A percentile compares a stretch with the other conserved stretches of the same genome.
phyloP scores from a whole-genome alignment of 257 asterid genomes.

The Cordia subcordata region DNA sequence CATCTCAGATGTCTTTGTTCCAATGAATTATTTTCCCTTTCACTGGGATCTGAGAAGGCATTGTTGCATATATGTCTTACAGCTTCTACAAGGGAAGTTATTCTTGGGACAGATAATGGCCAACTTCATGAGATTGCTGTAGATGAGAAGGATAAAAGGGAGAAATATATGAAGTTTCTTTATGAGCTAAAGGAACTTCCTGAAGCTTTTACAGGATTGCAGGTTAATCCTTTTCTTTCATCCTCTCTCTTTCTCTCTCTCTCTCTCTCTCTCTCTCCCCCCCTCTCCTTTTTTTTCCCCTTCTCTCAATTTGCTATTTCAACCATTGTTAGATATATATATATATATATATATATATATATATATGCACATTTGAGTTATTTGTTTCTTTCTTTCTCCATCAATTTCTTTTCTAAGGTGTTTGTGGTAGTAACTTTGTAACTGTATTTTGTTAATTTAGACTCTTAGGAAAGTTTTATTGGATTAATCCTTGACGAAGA shows the following conservation, averaged over 20 bases:
- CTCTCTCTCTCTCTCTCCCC: constrained; percentile 4
- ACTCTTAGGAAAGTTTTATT: neutral
- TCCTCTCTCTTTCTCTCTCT: constrained; percentile 3
- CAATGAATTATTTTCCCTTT: neutral
- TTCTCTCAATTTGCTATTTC: neutral
- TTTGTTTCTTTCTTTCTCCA: neutral
- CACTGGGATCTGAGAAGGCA: neutral
- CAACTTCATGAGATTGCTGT: constrained; percentile 85
- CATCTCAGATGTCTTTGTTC: neutral
- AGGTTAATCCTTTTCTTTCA: constrained; percentile 51
- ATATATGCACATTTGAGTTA: no score
- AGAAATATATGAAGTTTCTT: constrained; percentile 74
- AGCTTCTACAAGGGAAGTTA: constrained; percentile 92
- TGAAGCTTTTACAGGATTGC: constrained; percentile 89
- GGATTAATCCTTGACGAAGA: constrained; percentile 1
- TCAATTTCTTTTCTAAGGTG: no score
- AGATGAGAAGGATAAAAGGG: constrained; percentile 97
- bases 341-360: no score
- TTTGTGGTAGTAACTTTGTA: no score
- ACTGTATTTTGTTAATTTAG: neutral
- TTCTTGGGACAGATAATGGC: constrained; percentile 86
- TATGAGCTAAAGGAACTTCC: constrained; percentile 87
- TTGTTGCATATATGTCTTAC: constrained; percentile 36
- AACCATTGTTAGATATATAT: no score
- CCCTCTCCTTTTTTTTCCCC: neutral